Base-by-base conservation (phyloP, 192 early-diverging fungal genomes). In the Radiomyces spectabilis region DNA sequence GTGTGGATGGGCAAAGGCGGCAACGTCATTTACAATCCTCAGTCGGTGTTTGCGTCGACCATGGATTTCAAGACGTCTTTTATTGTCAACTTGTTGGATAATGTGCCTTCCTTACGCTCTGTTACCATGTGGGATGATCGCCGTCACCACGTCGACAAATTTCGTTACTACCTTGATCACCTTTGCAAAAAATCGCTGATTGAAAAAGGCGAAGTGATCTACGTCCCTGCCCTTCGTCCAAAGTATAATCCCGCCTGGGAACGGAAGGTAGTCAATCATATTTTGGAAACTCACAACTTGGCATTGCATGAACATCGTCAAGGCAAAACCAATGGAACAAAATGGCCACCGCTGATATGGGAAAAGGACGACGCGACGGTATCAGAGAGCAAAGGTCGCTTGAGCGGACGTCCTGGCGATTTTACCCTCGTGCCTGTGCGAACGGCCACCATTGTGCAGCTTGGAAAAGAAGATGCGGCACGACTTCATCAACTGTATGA, bases 51-150 rank as follows among this genome's bases (percentile, higher is more conserved):
- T 47, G 15, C 6, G n/a, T 41, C 51, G 16, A 59, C 65, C 2
- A 55, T 66, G 52, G 51, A 59, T 26, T 66, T 66, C 57, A 66
- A 66, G 25, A 37, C 41, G 1, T 48, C 44, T 18, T 66, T 66
- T 16, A 54, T 66, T 16, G 19, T 60, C 15, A 47, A 66, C 25
- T 4, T 66, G 7, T 16, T 59, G 0, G 3, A 26, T 9, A 41
- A 22, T 15, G 33, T 60, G 31, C 65, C 65, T 0, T 55, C 65
- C 1, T 12, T 66, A 0, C 27, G 34, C 1, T 30, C 44, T n/a
- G 26, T 66, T 9, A 25, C 35, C 12, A 66, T 66, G 65, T 66
- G 57, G 52, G 65, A 66, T 24, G 65, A 66, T 24, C 51, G 65
- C 1, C 18, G 24, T 16, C 22, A 40, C 10, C 65, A 66, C 41